Evolutionary conservation across 805 yeast genomes (phyloP), one percentile per base, ranked within the genome.

Genomic region (Nakazawaea ambrosiae): DNA sequence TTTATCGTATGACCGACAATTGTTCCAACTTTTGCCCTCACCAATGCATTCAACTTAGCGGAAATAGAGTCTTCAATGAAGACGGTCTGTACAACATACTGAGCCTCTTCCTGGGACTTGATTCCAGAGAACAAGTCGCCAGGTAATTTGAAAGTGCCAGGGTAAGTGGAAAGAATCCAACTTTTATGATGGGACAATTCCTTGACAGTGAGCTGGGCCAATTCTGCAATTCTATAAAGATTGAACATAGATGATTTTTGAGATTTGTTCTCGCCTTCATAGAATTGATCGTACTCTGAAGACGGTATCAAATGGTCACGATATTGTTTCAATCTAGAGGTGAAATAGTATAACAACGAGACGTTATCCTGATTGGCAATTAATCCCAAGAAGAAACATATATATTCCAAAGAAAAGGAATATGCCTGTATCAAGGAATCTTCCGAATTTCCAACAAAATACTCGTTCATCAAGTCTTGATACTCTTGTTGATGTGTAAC

Each of bases 151-250:
- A 82, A 55, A 48, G 80, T 82, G 1, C 90, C 94, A 0, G 95
- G 94, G 77, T 89, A 88, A 0, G 88, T 77, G 18, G 79, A 73
- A 39, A 83, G 63, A 17, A 71, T 70, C 95, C 95, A 86, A 10
- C 35, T 29, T 48, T 70, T 77, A 18, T 58, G 49, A 18, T 72
- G 78, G 30, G 79, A 73, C 18, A 75, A 58, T 39, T 72, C 75
- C 38, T 78, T 71, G 32, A 87, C 65, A 5, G 75, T 60, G 40
- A 82, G 57, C 53, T 84, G 94, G 1, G 87, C 65, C 28, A 88
- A 55, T 48, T 88, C 96, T 1, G 95, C 71, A 10, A 85, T 62
- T 27, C 76, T 55, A 50, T 85, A 88, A 26, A 87, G 58, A 23
- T 70, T 67, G 25, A 34, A 27, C 4, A 33, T 28, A n/a, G 14